phyloP scores from a whole-genome alignment of 1,284 basidiomycete species.

The Pholiota adiposa region DNA sequence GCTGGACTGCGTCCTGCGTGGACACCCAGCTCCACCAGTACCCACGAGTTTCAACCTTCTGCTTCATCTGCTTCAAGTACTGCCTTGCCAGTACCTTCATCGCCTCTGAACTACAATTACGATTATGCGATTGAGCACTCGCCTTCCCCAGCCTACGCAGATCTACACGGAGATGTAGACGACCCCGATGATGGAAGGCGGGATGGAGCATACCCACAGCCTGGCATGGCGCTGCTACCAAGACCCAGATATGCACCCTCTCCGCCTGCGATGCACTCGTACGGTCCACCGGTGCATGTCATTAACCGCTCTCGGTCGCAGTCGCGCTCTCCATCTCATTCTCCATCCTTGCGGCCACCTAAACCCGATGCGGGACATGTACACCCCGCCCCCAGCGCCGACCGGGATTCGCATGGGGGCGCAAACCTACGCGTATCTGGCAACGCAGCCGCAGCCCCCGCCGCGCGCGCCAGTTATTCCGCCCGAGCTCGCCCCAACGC shows the following conservation, averaged over 20 bases:
- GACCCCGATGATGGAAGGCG: neutral
- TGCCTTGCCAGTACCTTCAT: neutral
- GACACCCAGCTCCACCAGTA: neutral
- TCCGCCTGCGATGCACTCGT: neutral
- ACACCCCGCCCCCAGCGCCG: neutral
- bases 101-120: neutral
- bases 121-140: neutral
- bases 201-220: neutral
- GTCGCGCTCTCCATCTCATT: neutral
- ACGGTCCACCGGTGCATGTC: neutral
- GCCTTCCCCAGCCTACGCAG: neutral
- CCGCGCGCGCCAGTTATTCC: neutral
- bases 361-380: neutral
- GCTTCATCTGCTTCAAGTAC: neutral
- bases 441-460: neutral
- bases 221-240: neutral
- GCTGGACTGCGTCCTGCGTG: neutral
- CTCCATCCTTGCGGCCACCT: neutral
- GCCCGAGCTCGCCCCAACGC: neutral
- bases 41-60: neutral
- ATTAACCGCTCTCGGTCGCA: neutral
- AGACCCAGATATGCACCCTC: neutral
- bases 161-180: neutral
- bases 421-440: neutral
- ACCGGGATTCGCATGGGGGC: neutral